These are phyloP conservation scores for Leishmania guyanensis DNA, from an alignment of 208 protist species.

Conservation along the genomic window DNA sequence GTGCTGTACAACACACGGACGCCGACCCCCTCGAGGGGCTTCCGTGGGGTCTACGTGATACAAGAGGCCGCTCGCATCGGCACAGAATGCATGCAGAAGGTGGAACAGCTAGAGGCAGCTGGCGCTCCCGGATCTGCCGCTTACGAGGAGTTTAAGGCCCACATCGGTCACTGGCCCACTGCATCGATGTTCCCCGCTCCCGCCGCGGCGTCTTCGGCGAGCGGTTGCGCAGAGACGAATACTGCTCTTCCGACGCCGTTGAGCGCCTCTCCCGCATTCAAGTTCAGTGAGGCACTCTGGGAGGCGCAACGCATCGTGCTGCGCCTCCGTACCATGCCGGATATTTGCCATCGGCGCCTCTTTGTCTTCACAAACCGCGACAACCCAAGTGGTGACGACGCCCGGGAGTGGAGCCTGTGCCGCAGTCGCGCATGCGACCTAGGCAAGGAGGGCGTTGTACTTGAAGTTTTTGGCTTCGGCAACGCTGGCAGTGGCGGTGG, in stretches of 20 bases:
- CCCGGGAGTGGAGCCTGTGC: conserved; percentile 42
- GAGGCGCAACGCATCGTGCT: conserved; percentile 74
- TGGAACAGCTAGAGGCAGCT: conserved; percentile 60
- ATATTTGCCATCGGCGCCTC: conserved; percentile 56
- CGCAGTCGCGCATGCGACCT: conserved; percentile 45
- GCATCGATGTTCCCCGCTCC: conserved; percentile 8
- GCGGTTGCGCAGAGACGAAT: neutral
- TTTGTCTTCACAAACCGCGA: conserved; percentile 90
- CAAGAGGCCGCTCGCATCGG: conserved; percentile 41
- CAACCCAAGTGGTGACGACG: conserved; percentile 53
- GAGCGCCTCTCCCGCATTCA: neutral
- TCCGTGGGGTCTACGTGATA: conserved; percentile 69
- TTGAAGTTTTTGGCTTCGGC: conserved; percentile 78
- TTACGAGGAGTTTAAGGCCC: conserved; percentile 40
- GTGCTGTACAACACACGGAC: conserved; percentile 74
- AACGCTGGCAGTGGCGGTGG: neutral
- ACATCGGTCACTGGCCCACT: conserved; percentile 11
- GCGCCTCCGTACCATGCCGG: conserved; percentile 12
- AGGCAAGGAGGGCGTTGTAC: conserved; percentile 41
- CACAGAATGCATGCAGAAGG: conserved; percentile 44
- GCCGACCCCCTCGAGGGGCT: conserved; percentile 34
- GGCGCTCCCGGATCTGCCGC: conserved; percentile 31
- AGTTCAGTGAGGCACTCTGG: conserved; percentile 70
- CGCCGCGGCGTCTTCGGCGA: conserved; percentile 5
- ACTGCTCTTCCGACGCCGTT: neutral